Base-by-base conservation (phyloP, 2,329 filamentous ascomycete species). In the Chaetomiaceae sp. region DNA sequence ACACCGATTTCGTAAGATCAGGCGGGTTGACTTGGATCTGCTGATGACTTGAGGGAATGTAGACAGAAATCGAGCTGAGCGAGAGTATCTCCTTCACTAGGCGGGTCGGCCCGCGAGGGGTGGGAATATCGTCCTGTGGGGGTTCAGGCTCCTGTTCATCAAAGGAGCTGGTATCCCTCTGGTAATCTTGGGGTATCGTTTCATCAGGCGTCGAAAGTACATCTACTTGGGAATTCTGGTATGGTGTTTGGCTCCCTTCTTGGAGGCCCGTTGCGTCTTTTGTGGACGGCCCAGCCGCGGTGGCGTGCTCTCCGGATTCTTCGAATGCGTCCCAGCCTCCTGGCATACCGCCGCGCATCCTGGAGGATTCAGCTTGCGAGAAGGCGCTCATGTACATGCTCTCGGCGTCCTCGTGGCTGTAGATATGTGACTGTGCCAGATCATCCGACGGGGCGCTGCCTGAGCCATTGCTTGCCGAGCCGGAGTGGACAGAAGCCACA, bases 361-460 rank as follows among this genome's bases (percentile, higher is more conserved):
- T 62, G 9, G 68, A 64, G 2, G 64, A 63, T 30, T 69, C 65
- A 2, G 68, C 65, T 21, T 77, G 69, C 2, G 82, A 85, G 45
- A 85, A 78, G 1, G 82, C 82, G 55, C 82, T 92, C 83, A 90
- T 85, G 60, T 93, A 95, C 83, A 95, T 87, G 65, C 89, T 93
- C 62, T 89, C 83, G 0, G 87, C 87, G 55, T 92, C 87, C 55
- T 89, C 86, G 52, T 89, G 86, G 31, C 81, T 89, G 62, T 87
- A 92, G 1, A 90, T 63, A 35, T 80, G 83, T 5, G 88, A 92
- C 55, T 79, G 71, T 3, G 77, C 68, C 17, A 87, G 69, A 53
- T 84, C 80, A 30, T 81, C 74, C 12, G 65, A 54, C 37, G 49
- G 60, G 27, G 68, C 59, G 31, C 57, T 54, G 12, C 63, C 58